These are phyloP conservation scores for Pinus tabuliformis DNA, from an alignment of 75 land plant genomes.

Conservation along the genomic window DNA sequence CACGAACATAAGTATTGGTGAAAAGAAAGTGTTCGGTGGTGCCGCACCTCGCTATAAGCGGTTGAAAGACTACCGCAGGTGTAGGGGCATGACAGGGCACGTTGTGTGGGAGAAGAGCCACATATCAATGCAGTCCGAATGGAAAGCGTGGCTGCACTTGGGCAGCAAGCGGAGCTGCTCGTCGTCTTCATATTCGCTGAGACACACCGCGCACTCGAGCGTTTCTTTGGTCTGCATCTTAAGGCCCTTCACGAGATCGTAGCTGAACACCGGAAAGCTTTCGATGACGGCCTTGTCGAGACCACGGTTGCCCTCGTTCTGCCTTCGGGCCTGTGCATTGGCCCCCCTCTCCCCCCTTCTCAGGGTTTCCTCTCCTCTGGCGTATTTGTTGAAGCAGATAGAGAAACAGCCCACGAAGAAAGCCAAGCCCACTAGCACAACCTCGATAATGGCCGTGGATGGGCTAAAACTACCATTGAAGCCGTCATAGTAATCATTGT, in stretches of 20 bases:
- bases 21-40: too few relatives aligned
- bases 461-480: slow-evolving; percentile 21
- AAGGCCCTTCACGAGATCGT: background rate
- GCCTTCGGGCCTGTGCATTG: background rate
- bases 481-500: background rate
- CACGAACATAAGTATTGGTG: too few relatives aligned
- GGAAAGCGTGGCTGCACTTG: slow-evolving; percentile 23
- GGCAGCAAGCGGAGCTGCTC: slow-evolving; percentile 30
- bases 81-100: slow-evolving; percentile 25
- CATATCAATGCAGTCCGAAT: slow-evolving; percentile 27
- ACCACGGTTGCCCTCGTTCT: background rate
- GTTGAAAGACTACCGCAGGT: too few relatives aligned
- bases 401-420: slow-evolving; percentile 42
- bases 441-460: slow-evolving; percentile 32
- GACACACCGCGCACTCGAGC: slow-evolving; percentile 34
- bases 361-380: background rate
- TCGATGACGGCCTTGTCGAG: slow-evolving; percentile 9
- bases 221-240: background rate
- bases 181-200: slow-evolving; percentile 25
- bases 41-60: too few relatives aligned
- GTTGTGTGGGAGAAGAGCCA: slow-evolving; percentile 34
- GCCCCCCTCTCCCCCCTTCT: background rate
- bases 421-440: slow-evolving; percentile 28
- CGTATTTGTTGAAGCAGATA: slow-evolving; percentile 25
- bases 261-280: slow-evolving; percentile 7